Evolutionary conservation across 148 eudicot species (phyloP).

Genomic region (Vaccinium macrocarpon): DNA sequence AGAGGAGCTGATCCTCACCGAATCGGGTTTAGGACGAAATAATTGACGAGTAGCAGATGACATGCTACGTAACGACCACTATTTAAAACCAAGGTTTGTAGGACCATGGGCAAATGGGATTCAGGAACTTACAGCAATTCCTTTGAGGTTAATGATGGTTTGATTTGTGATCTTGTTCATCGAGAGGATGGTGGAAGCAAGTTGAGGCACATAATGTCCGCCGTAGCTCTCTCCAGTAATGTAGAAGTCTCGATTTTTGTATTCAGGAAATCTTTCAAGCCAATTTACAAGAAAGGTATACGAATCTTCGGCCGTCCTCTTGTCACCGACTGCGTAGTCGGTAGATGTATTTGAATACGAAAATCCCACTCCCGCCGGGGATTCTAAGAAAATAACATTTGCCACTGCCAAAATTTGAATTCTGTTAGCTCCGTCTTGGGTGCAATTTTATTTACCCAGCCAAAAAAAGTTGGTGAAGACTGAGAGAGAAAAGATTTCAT

Average conservation of each 20-base stretch:
- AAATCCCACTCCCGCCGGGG: conserved; percentile 23
- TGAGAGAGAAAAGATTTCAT: not conserved
- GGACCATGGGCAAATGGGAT: too few relatives aligned
- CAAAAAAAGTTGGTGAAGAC: too few relatives aligned
- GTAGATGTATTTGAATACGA: conserved; percentile 18
- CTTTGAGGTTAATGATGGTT: conserved; percentile 9
- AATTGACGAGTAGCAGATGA: too few relatives aligned
- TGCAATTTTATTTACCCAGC: not conserved
- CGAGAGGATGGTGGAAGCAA: not conserved
- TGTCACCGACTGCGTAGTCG: conserved; percentile 8
- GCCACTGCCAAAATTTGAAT: conserved; percentile 8
- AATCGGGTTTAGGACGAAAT: too few relatives aligned
- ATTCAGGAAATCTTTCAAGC: conserved; percentile 19
- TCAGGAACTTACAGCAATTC: conserved; percentile 5
- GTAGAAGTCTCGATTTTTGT: conserved; percentile 21
- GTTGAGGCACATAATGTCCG: conserved; percentile 22
- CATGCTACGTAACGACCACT: too few relatives aligned
- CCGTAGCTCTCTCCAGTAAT: conserved; percentile 24
- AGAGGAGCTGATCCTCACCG: too few relatives aligned
- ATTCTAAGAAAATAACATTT: conserved; percentile 18
- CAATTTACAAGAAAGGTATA: conserved; percentile 19
- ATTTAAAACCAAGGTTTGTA: too few relatives aligned
- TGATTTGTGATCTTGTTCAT: not conserved
- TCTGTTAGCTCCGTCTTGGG: not conserved
- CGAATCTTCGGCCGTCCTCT: conserved; percentile 17